phyloP scores from a whole-genome alignment of 176 grass and related monocot species.

The Hordeum vulgare region MorexV3_pseudomolecules_assembly NC_058522.1:140088457-140088956 shows the following conservation, averaged over 20 bases:
- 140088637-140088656: conserved; percentile 49
- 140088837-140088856: conserved; percentile 77
- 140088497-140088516: conserved; percentile 50
- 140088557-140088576: conserved; percentile 41
- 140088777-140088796: conserved; percentile 71
- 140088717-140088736: conserved; percentile 61
- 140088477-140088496: conserved; percentile 39
- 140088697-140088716: conserved; percentile 41
- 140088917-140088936: conserved; percentile 68
- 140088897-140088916: conserved; percentile 82
- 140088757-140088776: conserved; percentile 46
- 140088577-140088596: conserved; percentile 24
- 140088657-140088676: conserved; percentile 52
- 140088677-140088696: conserved; percentile 28
- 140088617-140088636: conserved; percentile 50
- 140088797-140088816: conserved; percentile 86
- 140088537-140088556: conserved; percentile 42
- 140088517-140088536: conserved; percentile 38
- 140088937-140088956: conserved; percentile 84
- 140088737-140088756: conserved; percentile 88
- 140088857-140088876: conserved; percentile 47
- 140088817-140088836: conserved; percentile 90
- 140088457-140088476: conserved; percentile 36
- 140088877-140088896: conserved; percentile 78
- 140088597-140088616: conserved; percentile 48